phyloP scores from a whole-genome alignment of 371 early-diverging fungal genomes.

The Choanephora cucurbitarum region DNA sequence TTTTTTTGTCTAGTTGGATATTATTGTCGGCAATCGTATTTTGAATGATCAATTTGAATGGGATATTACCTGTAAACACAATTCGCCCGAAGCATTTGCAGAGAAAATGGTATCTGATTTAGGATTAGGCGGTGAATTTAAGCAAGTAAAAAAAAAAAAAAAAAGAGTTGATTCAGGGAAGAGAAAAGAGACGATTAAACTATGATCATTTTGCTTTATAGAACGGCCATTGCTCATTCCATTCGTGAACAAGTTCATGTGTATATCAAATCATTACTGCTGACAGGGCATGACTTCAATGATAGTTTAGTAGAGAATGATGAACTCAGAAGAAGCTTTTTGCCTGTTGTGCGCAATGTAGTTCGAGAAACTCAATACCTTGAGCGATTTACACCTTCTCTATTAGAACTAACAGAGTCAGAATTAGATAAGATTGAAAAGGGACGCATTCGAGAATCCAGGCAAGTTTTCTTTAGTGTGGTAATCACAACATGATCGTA shows the following conservation, averaged over 20 bases:
- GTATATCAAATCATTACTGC: constrained; percentile 77
- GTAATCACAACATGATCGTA: too few relatives aligned
- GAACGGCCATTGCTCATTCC: constrained; percentile 89
- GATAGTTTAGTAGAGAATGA: constrained; percentile 70
- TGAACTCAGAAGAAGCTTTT: constrained; percentile 67
- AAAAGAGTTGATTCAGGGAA: too few relatives aligned
- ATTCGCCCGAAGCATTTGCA: constrained; percentile 31
- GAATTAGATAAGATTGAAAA: constrained; percentile 81
- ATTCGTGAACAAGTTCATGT: constrained; percentile 92
- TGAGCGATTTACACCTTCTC: constrained; percentile 67
- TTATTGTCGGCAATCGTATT: constrained; percentile 52
- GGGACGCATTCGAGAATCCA: constrained; percentile 70
- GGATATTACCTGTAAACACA: constrained; percentile 71
- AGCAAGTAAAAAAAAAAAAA: constrained; percentile 41
- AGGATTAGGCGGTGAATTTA: constrained; percentile 79
- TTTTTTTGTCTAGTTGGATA: constrained; percentile 42
- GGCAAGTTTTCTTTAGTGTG: too few relatives aligned
- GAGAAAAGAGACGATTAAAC: too few relatives aligned
- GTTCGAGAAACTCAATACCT: constrained; percentile 53
- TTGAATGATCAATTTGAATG: constrained; percentile 93
- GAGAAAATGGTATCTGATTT: constrained; percentile 50
- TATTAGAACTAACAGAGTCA: constrained; percentile 66
- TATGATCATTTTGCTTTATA: constrained; percentile 6
- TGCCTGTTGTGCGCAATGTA: constrained; percentile 60
- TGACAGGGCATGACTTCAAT: constrained; percentile 79